Evolutionary conservation across 2,329 filamentous ascomycete genomes (phyloP).

Genomic region (Colletotrichum echinochloae): DNA sequence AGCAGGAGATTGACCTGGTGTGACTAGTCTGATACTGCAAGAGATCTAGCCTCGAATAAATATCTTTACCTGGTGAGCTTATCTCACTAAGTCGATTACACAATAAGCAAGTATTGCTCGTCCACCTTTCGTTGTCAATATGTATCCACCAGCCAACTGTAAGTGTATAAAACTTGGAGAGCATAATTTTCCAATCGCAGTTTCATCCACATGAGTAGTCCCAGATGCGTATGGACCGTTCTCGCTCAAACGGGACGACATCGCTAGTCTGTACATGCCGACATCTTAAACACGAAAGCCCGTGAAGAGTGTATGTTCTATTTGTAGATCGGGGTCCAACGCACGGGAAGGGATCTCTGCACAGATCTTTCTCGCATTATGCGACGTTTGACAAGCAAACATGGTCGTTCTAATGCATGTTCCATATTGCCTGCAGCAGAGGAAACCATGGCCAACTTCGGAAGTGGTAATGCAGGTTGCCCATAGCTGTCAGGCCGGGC

Average conservation of each 20-base stretch:
- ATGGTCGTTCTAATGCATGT: background rate
- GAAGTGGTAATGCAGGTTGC: background rate
- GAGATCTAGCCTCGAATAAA: too few relatives aligned
- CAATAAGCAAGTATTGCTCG: accelerated
- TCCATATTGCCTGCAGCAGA: background rate
- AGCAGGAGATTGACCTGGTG: background rate
- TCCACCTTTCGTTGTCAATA: background rate
- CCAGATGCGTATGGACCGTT: background rate
- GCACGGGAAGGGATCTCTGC: background rate
- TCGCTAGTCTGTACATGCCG: too few relatives aligned
- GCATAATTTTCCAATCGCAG: background rate
- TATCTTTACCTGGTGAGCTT: too few relatives aligned
- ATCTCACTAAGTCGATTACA: background rate
- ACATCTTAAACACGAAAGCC: background rate
- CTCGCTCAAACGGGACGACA: background rate
- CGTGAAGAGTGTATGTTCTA: background rate
- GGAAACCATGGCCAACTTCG: background rate
- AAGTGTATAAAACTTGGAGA: background rate
- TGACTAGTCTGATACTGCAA: background rate
- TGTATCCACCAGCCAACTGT: background rate
- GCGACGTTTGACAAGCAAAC: background rate
- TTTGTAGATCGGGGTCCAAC: background rate
- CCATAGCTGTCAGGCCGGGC: background rate
- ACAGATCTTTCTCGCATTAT: background rate
- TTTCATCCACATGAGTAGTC: background rate